phyloP scores from a whole-genome alignment of 1,284 basidiomycete genomes.

The Cutaneotrichosporon cavernicola region DNA sequence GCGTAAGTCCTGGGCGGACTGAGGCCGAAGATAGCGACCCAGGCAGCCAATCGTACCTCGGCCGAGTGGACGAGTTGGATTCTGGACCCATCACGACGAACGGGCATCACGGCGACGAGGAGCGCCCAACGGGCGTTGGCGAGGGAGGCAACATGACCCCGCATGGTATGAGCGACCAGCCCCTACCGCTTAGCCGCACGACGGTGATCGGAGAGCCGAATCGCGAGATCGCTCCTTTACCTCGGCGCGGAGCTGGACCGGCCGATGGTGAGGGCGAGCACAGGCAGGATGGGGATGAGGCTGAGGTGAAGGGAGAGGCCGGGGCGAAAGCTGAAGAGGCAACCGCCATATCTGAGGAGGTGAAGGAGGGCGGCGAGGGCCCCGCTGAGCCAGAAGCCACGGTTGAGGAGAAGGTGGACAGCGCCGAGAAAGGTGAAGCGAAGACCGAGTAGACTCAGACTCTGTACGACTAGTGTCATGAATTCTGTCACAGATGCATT shows the following conservation, averaged over 20 bases:
- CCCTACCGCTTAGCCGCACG: conserved; percentile 47
- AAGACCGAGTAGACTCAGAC: conserved; percentile 7
- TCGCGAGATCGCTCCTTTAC: conserved; percentile 42
- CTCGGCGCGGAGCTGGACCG: conserved; percentile 21
- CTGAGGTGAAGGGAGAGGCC: conserved; percentile 5
- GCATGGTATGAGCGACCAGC: conserved; percentile 51
- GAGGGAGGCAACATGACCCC: conserved; percentile 45
- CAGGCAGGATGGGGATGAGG: not conserved
- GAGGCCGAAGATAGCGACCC: conserved; percentile 45
- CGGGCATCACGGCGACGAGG: conserved; percentile 15
- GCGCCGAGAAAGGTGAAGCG: conserved; percentile 7
- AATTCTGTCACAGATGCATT: conserved; percentile 1
- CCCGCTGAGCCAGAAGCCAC: not conserved
- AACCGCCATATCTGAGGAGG: not conserved
- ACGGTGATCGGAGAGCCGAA: conserved; percentile 37
- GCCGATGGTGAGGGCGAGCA: not conserved
- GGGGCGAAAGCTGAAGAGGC: not conserved
- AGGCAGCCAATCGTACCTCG: conserved; percentile 47
- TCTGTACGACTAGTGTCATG: conserved; percentile 3
- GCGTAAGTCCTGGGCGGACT: conserved; percentile 42
- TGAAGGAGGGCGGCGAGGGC: not conserved
- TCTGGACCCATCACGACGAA: conserved; percentile 44
- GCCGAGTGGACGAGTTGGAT: conserved; percentile 54
- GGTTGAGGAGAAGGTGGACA: conserved; percentile 1
- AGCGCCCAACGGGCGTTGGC: conserved; percentile 12